Conservation (phyloP, 768 basidiomycete genomes). For the Sistotremastrum suecicum region DNA sequence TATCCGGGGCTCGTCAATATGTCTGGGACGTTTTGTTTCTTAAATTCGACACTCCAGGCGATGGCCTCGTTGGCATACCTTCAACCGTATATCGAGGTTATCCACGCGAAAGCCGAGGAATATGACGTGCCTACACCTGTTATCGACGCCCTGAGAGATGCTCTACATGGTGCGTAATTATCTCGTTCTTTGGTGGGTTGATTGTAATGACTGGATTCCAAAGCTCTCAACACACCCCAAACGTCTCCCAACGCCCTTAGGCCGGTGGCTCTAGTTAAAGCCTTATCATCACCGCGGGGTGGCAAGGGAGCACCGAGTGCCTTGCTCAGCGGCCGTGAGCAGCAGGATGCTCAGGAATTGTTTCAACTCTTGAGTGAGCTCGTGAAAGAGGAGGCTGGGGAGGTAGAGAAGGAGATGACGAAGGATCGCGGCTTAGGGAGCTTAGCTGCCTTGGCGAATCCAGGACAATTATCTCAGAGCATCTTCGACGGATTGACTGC, state of each 20-base stretch:
- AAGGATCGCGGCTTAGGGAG: conserved; percentile 62
- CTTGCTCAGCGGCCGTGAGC: conserved; percentile 78
- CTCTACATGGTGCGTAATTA: conserved; percentile 46
- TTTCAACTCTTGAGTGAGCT: conserved; percentile 88
- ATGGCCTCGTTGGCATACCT: conserved; percentile 78
- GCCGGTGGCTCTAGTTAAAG: conserved; percentile 57
- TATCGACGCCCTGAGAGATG: conserved; percentile 62
- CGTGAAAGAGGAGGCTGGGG: conserved; percentile 69
- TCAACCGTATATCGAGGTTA: conserved; percentile 61
- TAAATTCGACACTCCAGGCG: conserved; percentile 94
- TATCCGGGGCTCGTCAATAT: conserved; percentile 93
- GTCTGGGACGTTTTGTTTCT: conserved; percentile 93
- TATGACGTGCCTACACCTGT: conserved; percentile 78
- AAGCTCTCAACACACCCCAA: conserved; percentile 54
- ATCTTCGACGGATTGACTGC: conserved; percentile 88
- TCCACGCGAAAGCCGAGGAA: conserved; percentile 63
- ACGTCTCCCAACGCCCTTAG: conserved; percentile 48
- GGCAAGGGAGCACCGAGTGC: conserved; percentile 37
- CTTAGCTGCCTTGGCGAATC: conserved; percentile 18
- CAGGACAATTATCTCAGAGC: conserved; percentile 38
- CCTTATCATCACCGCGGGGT: conserved; percentile 40
- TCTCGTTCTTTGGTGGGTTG: not conserved
- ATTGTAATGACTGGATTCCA: not conserved
- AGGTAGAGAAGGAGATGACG: conserved; percentile 56
- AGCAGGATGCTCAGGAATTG: conserved; percentile 98